phyloP scores from a whole-genome alignment of 345 rosid species.

The Excoecaria agallocha region DNA sequence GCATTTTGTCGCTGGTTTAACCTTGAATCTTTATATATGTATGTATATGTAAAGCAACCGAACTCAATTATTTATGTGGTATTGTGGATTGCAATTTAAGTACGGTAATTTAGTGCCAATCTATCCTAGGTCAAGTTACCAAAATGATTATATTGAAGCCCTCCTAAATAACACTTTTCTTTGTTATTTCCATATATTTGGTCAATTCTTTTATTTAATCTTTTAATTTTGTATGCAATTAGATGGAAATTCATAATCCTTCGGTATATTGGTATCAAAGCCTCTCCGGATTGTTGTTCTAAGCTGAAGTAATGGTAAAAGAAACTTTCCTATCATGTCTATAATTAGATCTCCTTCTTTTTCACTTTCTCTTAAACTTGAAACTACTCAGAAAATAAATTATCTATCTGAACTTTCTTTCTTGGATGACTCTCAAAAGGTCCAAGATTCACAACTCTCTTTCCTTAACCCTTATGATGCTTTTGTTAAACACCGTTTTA shows the following conservation, averaged over 20 bases:
- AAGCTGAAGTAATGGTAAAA: no score
- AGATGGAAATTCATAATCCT: constrained; percentile 76
- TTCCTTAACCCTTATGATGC: no score
- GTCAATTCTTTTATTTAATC: not conserved
- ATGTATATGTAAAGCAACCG: not conserved
- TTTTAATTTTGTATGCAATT: constrained; percentile 9
- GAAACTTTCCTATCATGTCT: no score
- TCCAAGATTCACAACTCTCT: no score
- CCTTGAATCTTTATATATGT: not conserved
- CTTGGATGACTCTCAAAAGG: no score
- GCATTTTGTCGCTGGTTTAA: not conserved
- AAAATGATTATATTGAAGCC: not conserved
- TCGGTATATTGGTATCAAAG: no score
- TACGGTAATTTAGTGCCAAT: not conserved
- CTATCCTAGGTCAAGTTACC: constrained; percentile 1
- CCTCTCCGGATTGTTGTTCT: no score
- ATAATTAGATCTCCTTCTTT: no score
- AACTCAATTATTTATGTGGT: not conserved
- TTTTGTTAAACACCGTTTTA: no score
- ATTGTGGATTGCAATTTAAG: not conserved
- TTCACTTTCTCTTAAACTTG: no score
- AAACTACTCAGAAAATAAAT: no score
- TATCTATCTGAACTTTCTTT: no score
- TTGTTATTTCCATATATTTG: not conserved
- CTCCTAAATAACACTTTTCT: not conserved